Evolutionary conservation across 2,329 filamentous ascomycete species (phyloP), one percentile per base, ranked within the genome.

Genomic region (Alternaria infectoria): DNA sequence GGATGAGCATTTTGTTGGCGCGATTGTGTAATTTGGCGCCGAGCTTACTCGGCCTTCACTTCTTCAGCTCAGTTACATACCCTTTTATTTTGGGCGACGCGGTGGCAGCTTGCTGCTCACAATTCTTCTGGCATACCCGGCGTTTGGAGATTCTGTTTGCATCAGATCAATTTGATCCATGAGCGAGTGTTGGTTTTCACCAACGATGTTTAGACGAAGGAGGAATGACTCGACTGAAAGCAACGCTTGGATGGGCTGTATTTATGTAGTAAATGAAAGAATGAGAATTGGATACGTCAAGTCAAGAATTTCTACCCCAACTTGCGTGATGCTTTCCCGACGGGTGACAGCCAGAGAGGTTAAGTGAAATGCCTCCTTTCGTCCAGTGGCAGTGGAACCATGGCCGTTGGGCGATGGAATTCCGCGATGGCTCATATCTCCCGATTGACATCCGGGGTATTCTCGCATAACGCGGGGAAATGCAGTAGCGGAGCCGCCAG

Each of bases 31-130:
- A 68, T 71, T 68, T 69, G 65, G 59, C 54, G 72, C 69, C 69
- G 64, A 73, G 72, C 62, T 61, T 75, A 69, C 65, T 71, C 68
- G 73, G 69, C 62, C 65, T 64, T 65, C 43, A 62, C 65, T 65
- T 64, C 60, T 74, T 72, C 64, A 59, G 66, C 64, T 64, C 64
- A 64, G 61, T 69, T 72, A 72, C 74, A 77, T 77, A 77, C 74
- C 74, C 74, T 65, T 69, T 69, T 69, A 40, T 40, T 40, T 40
- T 40, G 36, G 64, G 64, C 68, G 65, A 69, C 62, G 66, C 62
- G 60, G 64, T 44, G 43, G 73, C 73, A 71, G 73, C 68, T 55
- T 68, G 69, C 70, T 73, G 71, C 71, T 62, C 59, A 63, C 64
- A 67, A 69, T 60, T 66, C 19, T 63, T 68, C 68, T 74, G 65